phyloP scores from a whole-genome alignment of 805 yeast species.

The Sugiyamaella mastotermitis region DNA sequence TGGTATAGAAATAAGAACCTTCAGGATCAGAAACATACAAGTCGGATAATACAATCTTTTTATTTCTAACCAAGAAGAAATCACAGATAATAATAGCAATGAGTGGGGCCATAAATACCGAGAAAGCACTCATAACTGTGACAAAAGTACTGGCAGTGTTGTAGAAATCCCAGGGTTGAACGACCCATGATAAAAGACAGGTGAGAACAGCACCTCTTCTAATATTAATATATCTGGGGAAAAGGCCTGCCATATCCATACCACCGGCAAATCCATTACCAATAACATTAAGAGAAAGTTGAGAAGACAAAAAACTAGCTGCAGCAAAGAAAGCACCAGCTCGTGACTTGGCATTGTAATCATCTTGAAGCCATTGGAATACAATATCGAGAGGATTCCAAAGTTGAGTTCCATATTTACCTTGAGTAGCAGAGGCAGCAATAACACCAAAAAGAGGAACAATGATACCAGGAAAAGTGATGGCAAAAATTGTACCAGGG shows the following conservation, averaged over 20 bases:
- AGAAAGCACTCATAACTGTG: slow-evolving; percentile 33
- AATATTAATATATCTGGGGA: slow-evolving; percentile 39
- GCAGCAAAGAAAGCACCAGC: slow-evolving; percentile 21
- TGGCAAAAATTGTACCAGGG: slow-evolving; percentile 36
- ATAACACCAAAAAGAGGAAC: slow-evolving; percentile 44
- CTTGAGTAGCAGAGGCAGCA: slow-evolving; percentile 39
- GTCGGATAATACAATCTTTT: slow-evolving; percentile 37
- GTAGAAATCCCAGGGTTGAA: slow-evolving; percentile 38
- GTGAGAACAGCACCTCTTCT: slow-evolving; percentile 36
- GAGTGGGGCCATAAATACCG: slow-evolving; percentile 38
- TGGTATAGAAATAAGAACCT: slow-evolving; percentile 39
- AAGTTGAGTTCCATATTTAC: slow-evolving; percentile 34
- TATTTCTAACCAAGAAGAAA: slow-evolving; percentile 36
- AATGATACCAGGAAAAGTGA: slow-evolving; percentile 36
- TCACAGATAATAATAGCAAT: slow-evolving; percentile 37
- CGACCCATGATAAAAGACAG: slow-evolving; percentile 25
- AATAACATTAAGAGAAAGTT: slow-evolving; percentile 18
- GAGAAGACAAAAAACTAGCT: slow-evolving; percentile 14
- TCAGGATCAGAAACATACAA: slow-evolving; percentile 33
- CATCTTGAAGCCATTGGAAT: slow-evolving; percentile 34
- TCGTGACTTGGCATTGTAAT: slow-evolving; percentile 37
- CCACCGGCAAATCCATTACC: slow-evolving; percentile 43
- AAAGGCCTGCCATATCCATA: slow-evolving; percentile 45
- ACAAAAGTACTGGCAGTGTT: slow-evolving; percentile 34
- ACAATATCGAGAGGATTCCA: slow-evolving; percentile 42